Evolutionary conservation across 805 yeast genomes (phyloP).

Genomic region (Pichia occidentalis): DNA sequence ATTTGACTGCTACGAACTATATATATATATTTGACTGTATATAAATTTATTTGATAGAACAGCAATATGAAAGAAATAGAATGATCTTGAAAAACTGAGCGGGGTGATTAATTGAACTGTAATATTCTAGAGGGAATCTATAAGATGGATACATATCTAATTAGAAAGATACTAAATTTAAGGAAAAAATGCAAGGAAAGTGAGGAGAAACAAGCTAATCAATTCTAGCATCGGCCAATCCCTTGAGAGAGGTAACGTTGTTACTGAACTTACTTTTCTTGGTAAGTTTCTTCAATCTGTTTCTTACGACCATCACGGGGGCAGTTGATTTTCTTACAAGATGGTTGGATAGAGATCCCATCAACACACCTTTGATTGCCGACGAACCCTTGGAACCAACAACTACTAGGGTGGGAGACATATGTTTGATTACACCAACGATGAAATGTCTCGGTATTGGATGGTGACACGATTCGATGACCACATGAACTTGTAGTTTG

Average conservation of each 20-base stretch:
- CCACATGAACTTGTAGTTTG: slow-evolving; percentile 65
- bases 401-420: slow-evolving; percentile 66
- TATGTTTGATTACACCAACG: slow-evolving; percentile 60
- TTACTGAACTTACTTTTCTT: slow-evolving; percentile 49
- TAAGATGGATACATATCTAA: too few species aligned
- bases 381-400: slow-evolving; percentile 72
- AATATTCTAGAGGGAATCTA: too few species aligned
- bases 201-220: slow-evolving; percentile 29
- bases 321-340: slow-evolving; percentile 63
- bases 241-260: slow-evolving; percentile 45
- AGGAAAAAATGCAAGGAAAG: too few species aligned
- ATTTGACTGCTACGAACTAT: neutral
- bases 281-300: slow-evolving; percentile 61
- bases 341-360: slow-evolving; percentile 69
- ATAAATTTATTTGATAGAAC: neutral
- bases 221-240: slow-evolving; percentile 35
- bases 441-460: slow-evolving; percentile 69
- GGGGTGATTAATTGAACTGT: too few species aligned
- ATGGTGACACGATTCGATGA: slow-evolving; percentile 68
- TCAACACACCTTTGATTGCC: slow-evolving; percentile 65
- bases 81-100: too few species aligned
- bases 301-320: slow-evolving; percentile 77
- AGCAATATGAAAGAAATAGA: too few species aligned
- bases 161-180: too few species aligned
- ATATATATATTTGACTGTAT: neutral